Conservation (phyloP, 2,329 filamentous ascomycete genomes). For the Claviceps humidiphila region DNA sequence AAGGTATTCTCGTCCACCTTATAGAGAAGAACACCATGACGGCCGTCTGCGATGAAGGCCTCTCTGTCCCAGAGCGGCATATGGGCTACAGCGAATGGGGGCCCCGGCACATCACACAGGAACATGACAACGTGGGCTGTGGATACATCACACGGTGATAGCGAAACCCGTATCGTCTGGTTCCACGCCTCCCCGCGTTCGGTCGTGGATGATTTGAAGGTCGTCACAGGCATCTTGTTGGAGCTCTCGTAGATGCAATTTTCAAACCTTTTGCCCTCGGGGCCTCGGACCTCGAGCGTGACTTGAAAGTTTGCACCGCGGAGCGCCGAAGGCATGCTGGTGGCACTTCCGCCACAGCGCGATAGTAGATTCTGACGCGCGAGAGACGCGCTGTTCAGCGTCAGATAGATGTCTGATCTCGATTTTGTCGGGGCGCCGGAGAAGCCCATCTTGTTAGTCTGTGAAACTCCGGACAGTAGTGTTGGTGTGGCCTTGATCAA, state of each 20-base stretch:
- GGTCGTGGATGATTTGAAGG: constrained; percentile 75
- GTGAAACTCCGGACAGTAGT: constrained; percentile 64
- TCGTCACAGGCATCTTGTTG: constrained; percentile 64
- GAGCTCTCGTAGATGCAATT: constrained; percentile 79
- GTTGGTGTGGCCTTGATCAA: constrained; percentile 83
- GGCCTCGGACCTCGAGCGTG: constrained; percentile 73
- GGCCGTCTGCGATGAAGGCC: constrained; percentile 78
- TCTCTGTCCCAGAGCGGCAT: constrained; percentile 88
- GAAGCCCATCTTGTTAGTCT: constrained; percentile 84
- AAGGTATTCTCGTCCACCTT: constrained; percentile 85
- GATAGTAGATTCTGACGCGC: constrained; percentile 61
- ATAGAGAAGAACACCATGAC: constrained; percentile 72
- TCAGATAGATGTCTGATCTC: constrained; percentile 90
- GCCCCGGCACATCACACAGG: constrained; percentile 70
- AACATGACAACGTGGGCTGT: constrained; percentile 81
- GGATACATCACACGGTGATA: constrained; percentile 68
- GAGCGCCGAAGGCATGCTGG: constrained; percentile 48
- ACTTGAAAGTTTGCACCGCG: constrained; percentile 69
- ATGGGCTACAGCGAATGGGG: constrained; percentile 83
- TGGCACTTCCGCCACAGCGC: constrained; percentile 58
- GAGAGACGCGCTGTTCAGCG: constrained; percentile 65
- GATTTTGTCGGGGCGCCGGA: constrained; percentile 79
- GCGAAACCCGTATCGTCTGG: constrained; percentile 69
- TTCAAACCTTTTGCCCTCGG: constrained; percentile 69
- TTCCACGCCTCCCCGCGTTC: constrained; percentile 76